Percentiles rank a stretch among this genome's conserved stretches.
phyloP scores from a whole-genome alignment of 106 monocot genomes.

The Chionographis japonica region DNA sequence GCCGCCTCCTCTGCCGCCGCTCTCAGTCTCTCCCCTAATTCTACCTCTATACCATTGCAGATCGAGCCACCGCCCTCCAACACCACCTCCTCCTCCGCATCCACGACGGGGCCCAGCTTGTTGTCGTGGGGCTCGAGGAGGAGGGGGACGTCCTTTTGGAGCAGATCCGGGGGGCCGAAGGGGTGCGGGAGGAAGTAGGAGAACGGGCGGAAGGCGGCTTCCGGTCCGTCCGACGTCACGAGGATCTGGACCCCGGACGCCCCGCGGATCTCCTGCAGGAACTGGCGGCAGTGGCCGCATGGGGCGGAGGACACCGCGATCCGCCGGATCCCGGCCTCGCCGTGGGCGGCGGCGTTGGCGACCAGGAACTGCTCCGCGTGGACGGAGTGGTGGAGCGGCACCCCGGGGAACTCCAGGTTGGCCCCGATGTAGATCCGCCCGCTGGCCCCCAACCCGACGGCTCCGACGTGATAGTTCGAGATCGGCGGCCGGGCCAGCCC shows the following conservation, averaged over 20 bases:
- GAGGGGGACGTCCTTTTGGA: conserved; percentile 43
- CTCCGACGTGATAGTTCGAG: conserved; percentile 69
- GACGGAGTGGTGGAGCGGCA: conserved; percentile 87
- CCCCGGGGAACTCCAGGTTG: conserved; percentile 85
- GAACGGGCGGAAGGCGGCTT: conserved; percentile 50
- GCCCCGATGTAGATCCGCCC: conserved; percentile 77
- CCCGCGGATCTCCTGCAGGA: conserved; percentile 80
- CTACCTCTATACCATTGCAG: conserved; percentile 20
- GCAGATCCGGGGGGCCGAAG: conserved; percentile 83
- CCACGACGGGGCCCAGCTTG: not conserved
- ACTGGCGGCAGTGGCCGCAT: conserved; percentile 99
- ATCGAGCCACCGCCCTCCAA: not conserved
- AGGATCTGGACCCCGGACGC: conserved; percentile 53
- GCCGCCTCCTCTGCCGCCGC: conserved; percentile 55
- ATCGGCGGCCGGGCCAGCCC: conserved; percentile 58
- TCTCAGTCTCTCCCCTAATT: conserved; percentile 20
- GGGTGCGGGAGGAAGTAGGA: conserved; percentile 58
- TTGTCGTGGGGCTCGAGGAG: conserved; percentile 70
- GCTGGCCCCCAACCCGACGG: conserved; percentile 56
- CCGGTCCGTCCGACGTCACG: conserved; percentile 40
- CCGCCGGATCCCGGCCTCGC: conserved; percentile 39
- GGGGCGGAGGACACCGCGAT: conserved; percentile 78
- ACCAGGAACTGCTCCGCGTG: conserved; percentile 97
- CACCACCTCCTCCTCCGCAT: not conserved
- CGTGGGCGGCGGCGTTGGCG: conserved; percentile 45